These are phyloP conservation scores for Cytospora chrysosperma DNA, from an alignment of 2,329 filamentous ascomycete species.

Conservation along the genomic window DNA sequence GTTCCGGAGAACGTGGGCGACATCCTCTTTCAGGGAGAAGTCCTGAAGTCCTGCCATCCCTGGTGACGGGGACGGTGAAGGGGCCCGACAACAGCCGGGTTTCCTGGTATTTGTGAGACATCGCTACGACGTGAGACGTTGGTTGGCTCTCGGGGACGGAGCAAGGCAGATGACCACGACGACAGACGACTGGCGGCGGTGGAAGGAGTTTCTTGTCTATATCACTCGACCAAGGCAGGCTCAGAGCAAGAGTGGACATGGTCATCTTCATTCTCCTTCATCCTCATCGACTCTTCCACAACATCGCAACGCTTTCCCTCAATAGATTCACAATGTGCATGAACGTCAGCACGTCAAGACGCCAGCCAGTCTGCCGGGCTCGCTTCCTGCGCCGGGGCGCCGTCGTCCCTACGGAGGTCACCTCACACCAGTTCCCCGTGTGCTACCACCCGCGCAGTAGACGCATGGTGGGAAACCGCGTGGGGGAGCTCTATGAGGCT, in stretches of 20 bases:
- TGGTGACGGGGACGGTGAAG: too few relatives aligned
- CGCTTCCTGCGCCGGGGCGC: conserved; percentile 2
- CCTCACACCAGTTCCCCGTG: conserved; percentile 2
- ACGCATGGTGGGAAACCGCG: conserved; percentile 6
- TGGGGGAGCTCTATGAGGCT: not conserved
- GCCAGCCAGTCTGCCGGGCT: not conserved
- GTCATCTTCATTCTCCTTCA: not conserved
- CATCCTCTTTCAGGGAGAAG: too few relatives aligned
- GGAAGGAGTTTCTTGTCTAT: not conserved
- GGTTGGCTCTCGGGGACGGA: too few relatives aligned
- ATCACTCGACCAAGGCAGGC: not conserved
- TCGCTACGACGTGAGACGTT: too few relatives aligned
- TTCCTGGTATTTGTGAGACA: not conserved
- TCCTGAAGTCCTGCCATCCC: too few relatives aligned
- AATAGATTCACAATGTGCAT: not conserved
- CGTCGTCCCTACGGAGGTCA: conserved; percentile 1
- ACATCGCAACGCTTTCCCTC: not conserved
- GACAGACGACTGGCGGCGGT: not conserved
- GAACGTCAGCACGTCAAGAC: not conserved
- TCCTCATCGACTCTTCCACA: not conserved
- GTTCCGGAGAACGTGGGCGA: too few relatives aligned
- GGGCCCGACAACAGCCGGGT: not conserved
- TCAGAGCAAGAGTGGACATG: not conserved
- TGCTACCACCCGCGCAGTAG: conserved; percentile 3
- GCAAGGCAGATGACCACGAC: not conserved